These are phyloP conservation scores for Trichosporon sp. DNA, from an alignment of 1,284 basidiomycete genomes.

Conservation along the genomic window DNA sequence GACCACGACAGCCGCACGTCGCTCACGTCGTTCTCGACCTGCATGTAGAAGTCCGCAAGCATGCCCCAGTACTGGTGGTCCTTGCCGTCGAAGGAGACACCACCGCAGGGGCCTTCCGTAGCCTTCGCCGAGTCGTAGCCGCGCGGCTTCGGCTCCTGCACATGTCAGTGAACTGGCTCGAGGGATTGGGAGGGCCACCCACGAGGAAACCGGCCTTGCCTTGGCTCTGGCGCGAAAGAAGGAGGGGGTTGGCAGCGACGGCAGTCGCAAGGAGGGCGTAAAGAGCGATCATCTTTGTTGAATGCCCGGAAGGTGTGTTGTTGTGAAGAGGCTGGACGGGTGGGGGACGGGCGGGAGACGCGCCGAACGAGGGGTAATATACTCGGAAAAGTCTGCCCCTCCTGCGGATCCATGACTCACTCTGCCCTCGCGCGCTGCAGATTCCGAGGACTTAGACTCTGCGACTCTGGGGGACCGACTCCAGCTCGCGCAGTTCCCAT, in stretches of 20 bases:
- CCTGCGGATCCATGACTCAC: too few relatives aligned
- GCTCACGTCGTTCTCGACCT: slow-evolving; percentile 4
- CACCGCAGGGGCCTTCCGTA: neutral
- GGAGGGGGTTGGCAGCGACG: neutral
- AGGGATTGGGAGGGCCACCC: neutral
- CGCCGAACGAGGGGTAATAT: neutral
- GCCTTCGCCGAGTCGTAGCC: neutral
- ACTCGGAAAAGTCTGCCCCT: neutral
- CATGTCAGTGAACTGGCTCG: neutral
- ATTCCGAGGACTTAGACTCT: neutral
- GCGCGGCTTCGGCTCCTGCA: neutral
- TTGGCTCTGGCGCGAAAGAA: neutral
- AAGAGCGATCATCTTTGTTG: neutral
- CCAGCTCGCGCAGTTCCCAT: neutral
- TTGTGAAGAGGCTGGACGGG: neutral
- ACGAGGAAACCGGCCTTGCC: neutral
- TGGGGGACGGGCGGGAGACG: neutral
- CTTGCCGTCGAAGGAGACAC: neutral
- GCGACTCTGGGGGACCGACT: neutral
- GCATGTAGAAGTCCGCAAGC: slow-evolving; percentile 5
- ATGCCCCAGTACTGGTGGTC: slow-evolving; percentile 9
- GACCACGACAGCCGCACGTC: slow-evolving; percentile 3
- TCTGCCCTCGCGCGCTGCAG: too few relatives aligned
- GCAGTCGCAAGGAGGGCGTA: neutral
- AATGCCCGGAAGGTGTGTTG: neutral